Base-by-base conservation (phyloP, 2,329 filamentous ascomycete species). In the Aspergillus sp. region DNA sequence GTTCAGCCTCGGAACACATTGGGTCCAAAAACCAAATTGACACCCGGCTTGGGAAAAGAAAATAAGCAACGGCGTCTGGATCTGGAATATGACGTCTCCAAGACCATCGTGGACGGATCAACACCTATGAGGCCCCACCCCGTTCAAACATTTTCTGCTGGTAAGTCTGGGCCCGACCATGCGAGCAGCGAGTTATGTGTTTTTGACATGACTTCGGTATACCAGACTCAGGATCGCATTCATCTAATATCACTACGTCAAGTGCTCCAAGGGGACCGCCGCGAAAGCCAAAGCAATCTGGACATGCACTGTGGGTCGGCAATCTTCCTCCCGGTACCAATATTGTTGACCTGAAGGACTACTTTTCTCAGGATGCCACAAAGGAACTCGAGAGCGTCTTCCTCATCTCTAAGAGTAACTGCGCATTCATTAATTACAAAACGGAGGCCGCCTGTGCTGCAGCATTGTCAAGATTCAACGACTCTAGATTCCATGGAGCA, bases 371-470 rank as follows among this genome's bases (percentile, higher is more conserved):
- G 64, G 89, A 93, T 65, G 89, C 91, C 0, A 84, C 83, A 0
- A 85, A 82, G 45, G 85, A 92, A 1, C 86, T 98, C 21, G 91
- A 97, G 73, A 97, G 92, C 50, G 81, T 98, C 0, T 97, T 98
- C 67, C 80, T 98, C 38, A 98, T 98, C 43, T 94, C 93, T 0
- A 97, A 97, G 75, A 97, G 93, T 74, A 97, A 97, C 72, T 98
- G 94, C 71, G 94, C 93, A 0, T 98, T 98, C 79, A 92, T 96
- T 65, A 98, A 98, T 72, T 98, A 96, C 74, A 91, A 89, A 64
- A 90, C 91, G 54, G 92, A 97, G 69, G 79, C 82, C 3, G 87
- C 87, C 5, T 97, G 92, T 72, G 79, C 85, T 6, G 83, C 85
- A 8, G 94, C 94, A 0, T 91, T 97, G 80, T 84, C 87, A 49